A percentile compares a stretch with the other conserved stretches of the same genome.
Evolutionary conservation across 331 rosid species (phyloP).

Genomic region (Prunus yedoensis): DNA sequence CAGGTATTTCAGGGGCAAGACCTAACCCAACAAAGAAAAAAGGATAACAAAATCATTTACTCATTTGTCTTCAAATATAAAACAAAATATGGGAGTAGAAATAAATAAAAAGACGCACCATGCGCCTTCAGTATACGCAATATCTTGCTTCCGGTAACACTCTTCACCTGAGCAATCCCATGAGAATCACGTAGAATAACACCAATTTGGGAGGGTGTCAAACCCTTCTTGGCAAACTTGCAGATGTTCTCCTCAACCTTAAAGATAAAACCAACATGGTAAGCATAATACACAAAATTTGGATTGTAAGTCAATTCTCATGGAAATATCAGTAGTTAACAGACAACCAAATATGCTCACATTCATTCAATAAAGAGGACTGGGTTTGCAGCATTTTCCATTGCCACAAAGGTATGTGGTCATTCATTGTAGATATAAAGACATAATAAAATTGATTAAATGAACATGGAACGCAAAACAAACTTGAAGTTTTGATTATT

Average conservation of each 20-base stretch:
- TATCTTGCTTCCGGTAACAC: background rate
- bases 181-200: conserved; percentile 4
- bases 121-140: conserved; percentile 10
- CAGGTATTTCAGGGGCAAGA: conserved; percentile 26
- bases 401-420: background rate
- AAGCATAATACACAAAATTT: background rate
- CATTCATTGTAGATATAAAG: background rate
- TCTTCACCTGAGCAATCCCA: conserved; percentile 16
- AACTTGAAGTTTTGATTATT: background rate
- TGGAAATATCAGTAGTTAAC: background rate
- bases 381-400: background rate
- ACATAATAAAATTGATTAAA: background rate
- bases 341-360: background rate
- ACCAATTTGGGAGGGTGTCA: conserved; percentile 14
- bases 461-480: background rate
- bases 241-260: conserved; percentile 12
- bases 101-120: background rate
- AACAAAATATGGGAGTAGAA: background rate
- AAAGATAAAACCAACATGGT: background rate
- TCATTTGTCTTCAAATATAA: background rate
- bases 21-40: conserved; percentile 2
- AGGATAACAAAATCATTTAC: background rate
- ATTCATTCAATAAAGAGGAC: background rate
- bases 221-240: conserved; percentile 7
- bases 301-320: background rate